Percentiles rank a stretch among this genome's conserved stretches.
Evolutionary conservation across 164 flowering plant genomes (phyloP).

Genomic region (Vitis labrusca): DNA sequence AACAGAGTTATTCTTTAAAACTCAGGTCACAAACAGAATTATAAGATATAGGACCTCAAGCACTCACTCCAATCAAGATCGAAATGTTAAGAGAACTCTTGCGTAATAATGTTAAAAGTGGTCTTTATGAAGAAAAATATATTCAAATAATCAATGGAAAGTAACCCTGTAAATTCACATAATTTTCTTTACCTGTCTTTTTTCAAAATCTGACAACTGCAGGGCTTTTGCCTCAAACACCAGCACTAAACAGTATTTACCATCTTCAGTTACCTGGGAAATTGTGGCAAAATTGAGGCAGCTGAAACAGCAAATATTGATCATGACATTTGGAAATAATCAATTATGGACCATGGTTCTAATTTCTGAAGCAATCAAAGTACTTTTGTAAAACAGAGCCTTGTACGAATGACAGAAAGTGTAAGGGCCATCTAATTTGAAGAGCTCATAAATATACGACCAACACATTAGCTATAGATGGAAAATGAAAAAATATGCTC

Average conservation of each 20-base stretch:
- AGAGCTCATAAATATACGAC: neutral
- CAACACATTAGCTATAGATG: neutral
- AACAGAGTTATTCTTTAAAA: neutral
- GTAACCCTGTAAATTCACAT: neutral
- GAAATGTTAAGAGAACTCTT: neutral
- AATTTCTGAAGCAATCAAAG: neutral
- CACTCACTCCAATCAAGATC: neutral
- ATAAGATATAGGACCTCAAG: neutral
- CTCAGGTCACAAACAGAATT: neutral
- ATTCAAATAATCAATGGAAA: neutral
- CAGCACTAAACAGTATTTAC: slow-evolving; percentile 76
- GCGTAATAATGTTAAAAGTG: neutral
- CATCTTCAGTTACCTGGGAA: slow-evolving; percentile 80
- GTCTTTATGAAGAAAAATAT: neutral
- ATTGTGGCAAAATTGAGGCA: slow-evolving; percentile 6
- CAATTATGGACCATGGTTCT: neutral
- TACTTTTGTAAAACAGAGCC: neutral
- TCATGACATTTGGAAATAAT: neutral
- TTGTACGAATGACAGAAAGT: neutral
- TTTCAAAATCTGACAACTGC: slow-evolving; percentile 81
- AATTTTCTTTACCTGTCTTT: slow-evolving; percentile 65
- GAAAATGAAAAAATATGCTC: neutral
- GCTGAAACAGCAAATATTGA: neutral
- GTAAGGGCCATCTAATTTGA: neutral
- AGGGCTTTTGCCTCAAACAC: slow-evolving; percentile 86